These are phyloP conservation scores for Alternaria brassicae DNA, from an alignment of 2,329 filamentous ascomycete genomes.

Conservation along the genomic window DNA sequence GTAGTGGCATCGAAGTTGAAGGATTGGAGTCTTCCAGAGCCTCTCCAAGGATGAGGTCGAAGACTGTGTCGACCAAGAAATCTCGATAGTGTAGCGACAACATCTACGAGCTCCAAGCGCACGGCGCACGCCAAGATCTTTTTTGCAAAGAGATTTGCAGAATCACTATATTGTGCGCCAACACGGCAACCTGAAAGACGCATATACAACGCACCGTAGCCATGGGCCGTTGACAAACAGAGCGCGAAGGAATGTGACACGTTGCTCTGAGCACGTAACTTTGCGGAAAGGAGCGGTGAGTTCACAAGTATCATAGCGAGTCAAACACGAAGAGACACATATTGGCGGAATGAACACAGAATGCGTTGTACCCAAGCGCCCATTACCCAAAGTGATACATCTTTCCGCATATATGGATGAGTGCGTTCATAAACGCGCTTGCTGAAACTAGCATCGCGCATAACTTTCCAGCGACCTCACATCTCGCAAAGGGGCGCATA, in stretches of 20 bases:
- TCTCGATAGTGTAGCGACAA: too few species aligned
- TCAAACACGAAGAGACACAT: neutral
- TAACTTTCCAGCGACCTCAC: neutral
- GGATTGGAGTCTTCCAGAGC: rapidly evolving
- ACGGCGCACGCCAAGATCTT: neutral
- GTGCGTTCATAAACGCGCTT: neutral
- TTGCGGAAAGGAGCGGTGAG: neutral
- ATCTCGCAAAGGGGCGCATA: neutral
- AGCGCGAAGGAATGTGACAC: neutral
- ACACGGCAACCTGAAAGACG: too few species aligned
- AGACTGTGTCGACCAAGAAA: neutral
- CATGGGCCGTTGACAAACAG: neutral
- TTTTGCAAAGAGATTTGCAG: neutral
- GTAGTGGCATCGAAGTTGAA: neutral
- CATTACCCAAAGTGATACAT: neutral
- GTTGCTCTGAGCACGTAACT: neutral
- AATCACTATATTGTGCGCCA: too few species aligned
- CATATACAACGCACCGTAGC: neutral
- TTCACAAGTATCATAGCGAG: neutral
- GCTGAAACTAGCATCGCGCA: neutral
- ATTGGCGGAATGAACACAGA: neutral
- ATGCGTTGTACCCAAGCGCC: neutral
- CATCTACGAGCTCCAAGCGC: rapidly evolving
- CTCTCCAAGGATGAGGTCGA: rapidly evolving
- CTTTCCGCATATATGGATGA: neutral